Base-by-base conservation (phyloP, 306 rosid genomes). In the Betula pendula region DNA sequence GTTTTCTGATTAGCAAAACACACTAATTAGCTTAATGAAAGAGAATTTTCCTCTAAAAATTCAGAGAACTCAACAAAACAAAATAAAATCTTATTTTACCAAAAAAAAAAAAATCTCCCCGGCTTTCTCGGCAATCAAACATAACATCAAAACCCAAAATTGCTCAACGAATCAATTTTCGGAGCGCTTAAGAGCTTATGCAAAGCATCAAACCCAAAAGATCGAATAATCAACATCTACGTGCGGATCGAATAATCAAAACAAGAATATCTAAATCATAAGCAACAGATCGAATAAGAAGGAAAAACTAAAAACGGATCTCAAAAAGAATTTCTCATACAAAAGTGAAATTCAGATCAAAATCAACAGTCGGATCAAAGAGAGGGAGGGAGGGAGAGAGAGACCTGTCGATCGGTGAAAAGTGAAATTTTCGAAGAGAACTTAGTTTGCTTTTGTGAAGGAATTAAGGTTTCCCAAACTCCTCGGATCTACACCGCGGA, bases 401-500 rank as follows among this genome's bases (percentile, higher is more conserved):
- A 35, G 62, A 66, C 66, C 66, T 2, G 73, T 44, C 71, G 74
- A 84, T 82, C 81, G 75, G 80, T 50, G 49, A 71, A 76, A n/a
- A 49, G 16, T 24, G 77, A 50, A 17, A 48, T 20, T 51, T 51
- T 48, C 27, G 58, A 52, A 22, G 75, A 73, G 74, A 60, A 67
- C 6, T 45, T 50, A 2, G 19, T 69, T n/a, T 4, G 83, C 5
- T 78, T 35, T 17, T 67, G 17, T 67, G 53, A 33, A 38, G 75
- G 70, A 81, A 68, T 74, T 78, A 82, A 88, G 90, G 83, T 85
- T 84, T 84, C 91, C 89, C 89, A 81, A 84, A 81, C 93, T 87
- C 96, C 93, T 84, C 86, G 96, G 93, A 87, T 88, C 91, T 87
- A 87, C 80, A 81, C 93, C 90, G 89, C 87, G 90, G 90, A 87